phyloP scores from a whole-genome alignment of 306 rosid species.

The Albizia julibrissin region DNA sequence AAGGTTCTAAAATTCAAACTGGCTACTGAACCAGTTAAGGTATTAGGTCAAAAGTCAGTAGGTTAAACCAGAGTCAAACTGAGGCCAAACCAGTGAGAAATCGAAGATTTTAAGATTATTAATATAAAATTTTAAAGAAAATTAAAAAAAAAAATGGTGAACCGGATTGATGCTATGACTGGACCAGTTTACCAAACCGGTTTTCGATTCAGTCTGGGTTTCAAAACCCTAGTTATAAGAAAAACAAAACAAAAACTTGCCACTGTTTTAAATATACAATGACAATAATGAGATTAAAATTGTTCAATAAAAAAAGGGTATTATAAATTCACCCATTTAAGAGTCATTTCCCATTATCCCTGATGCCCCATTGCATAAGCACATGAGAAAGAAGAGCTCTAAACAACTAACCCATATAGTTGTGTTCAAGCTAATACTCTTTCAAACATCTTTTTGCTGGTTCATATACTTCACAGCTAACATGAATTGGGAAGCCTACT shows the following conservation, averaged over 20 bases:
- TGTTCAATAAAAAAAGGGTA: not conserved
- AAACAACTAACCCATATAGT: not conserved
- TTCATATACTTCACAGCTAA: constrained; percentile 13
- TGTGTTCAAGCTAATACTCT: not conserved
- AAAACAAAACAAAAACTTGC: not conserved
- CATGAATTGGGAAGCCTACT: not conserved
- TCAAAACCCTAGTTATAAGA: not conserved
- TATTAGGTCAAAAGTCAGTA: too few relatives aligned
- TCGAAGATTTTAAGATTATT: too few relatives aligned
- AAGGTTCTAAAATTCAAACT: too few relatives aligned
- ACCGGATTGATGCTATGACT: too few relatives aligned
- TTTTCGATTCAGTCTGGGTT: too few relatives aligned
- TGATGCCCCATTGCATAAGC: not conserved
- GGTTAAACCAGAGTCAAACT: too few relatives aligned
- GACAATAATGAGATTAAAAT: not conserved
- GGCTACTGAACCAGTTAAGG: too few relatives aligned
- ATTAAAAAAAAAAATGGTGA: too few relatives aligned
- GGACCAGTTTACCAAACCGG: too few relatives aligned
- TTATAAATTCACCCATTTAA: not conserved
- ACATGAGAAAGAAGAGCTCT: not conserved
- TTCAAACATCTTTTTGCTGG: constrained; percentile 4
- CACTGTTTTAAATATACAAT: not conserved
- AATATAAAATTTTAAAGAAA: too few relatives aligned
- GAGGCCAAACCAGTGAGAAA: too few relatives aligned
- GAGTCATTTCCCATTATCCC: not conserved